phyloP scores from a whole-genome alignment of 371 early-diverging fungal species.

The Apophysomyces trapeziformis region DNA sequence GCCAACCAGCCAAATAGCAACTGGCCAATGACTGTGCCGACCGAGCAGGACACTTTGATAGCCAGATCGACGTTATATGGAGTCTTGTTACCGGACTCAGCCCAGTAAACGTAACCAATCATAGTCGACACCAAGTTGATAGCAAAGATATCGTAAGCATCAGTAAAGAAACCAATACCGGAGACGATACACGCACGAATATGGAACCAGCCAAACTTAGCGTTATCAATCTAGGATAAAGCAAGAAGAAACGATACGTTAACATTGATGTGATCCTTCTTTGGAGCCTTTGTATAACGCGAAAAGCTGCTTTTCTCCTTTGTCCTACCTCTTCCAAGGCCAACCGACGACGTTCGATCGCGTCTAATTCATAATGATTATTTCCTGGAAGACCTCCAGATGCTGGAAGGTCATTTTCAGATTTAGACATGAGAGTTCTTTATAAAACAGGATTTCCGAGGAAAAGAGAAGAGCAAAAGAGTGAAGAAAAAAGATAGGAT shows the following conservation, averaged over 20 bases:
- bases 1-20: constrained; percentile 78
- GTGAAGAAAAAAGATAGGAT: background rate
- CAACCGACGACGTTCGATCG: constrained; percentile 40
- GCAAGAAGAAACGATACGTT: background rate
- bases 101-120: constrained; percentile 74
- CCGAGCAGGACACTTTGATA: constrained; percentile 75
- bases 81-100: constrained; percentile 32
- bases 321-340: constrained; percentile 47
- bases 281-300: no score
- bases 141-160: constrained; percentile 90
- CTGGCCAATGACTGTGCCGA: constrained; percentile 82
- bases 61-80: constrained; percentile 67
- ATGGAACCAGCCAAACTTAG: constrained; percentile 79
- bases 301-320: no score
- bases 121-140: constrained; percentile 74
- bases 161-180: constrained; percentile 89
- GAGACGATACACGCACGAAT: constrained; percentile 84
- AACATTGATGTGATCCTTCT: background rate
- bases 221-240: constrained; percentile 49
- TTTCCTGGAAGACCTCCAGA: background rate
- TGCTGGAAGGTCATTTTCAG: background rate
- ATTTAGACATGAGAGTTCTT: background rate
- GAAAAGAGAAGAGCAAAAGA: background rate
- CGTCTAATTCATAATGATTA: constrained; percentile 22
- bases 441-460: no score